Evolutionary conservation across 192 early-diverging fungal species (phyloP).

Genomic region (Coemansia sp.): DNA sequence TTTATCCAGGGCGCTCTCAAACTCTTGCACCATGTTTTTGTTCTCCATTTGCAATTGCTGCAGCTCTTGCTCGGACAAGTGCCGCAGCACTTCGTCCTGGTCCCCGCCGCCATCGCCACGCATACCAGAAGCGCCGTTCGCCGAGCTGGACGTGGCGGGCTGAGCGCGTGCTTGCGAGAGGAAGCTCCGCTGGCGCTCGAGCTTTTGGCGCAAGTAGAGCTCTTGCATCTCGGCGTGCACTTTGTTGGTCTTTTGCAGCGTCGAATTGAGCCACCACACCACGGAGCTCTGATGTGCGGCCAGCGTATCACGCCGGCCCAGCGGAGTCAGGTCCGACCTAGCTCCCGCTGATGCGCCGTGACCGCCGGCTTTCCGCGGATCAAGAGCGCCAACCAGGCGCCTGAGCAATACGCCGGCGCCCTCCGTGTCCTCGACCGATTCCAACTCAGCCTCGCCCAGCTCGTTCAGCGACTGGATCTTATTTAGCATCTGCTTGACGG

Average conservation of each 20-base stretch:
- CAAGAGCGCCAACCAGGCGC: constrained; percentile 46
- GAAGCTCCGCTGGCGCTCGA: constrained; percentile 65
- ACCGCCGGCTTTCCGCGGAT: constrained; percentile 35
- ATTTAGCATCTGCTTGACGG: constrained; percentile 60
- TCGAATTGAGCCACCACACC: constrained; percentile 67
- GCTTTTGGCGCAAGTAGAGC: constrained; percentile 63
- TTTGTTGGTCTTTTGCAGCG: constrained; percentile 65
- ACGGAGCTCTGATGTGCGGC: constrained; percentile 73
- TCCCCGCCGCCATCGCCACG: constrained; percentile 7
- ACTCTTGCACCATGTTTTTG: constrained; percentile 65
- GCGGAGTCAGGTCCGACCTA: background rate
- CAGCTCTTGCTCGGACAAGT: constrained; percentile 56
- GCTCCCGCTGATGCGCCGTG: background rate
- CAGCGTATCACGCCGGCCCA: constrained; percentile 57
- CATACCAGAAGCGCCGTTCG: background rate
- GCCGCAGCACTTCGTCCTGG: constrained; percentile 60
- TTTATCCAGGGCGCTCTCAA: constrained; percentile 70
- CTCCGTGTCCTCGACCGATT: constrained; percentile 24
- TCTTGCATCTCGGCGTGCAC: constrained; percentile 77
- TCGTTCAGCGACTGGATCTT: constrained; percentile 63
- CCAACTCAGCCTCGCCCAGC: constrained; percentile 51
- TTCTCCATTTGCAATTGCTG: constrained; percentile 74
- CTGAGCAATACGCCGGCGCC: constrained; percentile 38
- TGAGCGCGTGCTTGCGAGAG: constrained; percentile 8
- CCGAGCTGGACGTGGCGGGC: background rate